Conservation (phyloP, 805 yeast species). For the Suhomyces prunicola region DNA sequence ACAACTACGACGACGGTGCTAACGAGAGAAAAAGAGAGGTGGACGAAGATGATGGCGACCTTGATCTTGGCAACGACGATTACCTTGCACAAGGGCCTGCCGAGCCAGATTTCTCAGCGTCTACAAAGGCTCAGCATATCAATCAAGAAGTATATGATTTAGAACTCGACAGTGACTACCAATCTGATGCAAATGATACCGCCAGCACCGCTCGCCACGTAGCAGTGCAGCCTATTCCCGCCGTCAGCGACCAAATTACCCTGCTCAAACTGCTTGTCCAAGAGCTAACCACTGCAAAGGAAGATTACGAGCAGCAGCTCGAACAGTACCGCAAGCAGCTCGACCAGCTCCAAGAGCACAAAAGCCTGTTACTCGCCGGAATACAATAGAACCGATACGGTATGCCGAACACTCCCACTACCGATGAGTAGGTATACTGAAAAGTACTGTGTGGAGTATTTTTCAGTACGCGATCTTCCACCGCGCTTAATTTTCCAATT, state of each 20-base stretch:
- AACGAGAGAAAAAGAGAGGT: neutral
- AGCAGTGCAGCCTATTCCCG: neutral
- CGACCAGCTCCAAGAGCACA: neutral
- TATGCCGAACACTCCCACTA: too few species aligned
- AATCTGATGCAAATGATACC: neutral
- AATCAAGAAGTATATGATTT: conserved; percentile 5
- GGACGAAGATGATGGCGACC: conserved; percentile 5
- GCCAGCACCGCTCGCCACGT: neutral
- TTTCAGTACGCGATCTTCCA: conserved; percentile 6
- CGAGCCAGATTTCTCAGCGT: neutral
- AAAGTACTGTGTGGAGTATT: neutral
- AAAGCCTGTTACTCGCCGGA: neutral
- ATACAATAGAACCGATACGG: neutral
- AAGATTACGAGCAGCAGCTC: neutral
- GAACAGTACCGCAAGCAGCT: neutral
- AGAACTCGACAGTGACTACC: conserved; percentile 4
- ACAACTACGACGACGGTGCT: conserved; percentile 12
- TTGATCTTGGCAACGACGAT: conserved; percentile 5
- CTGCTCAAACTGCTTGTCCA: neutral
- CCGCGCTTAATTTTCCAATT: conserved; percentile 13
- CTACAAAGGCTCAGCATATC: neutral
- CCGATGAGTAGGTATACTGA: neutral
- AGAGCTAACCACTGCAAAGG: neutral
- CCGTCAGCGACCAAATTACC: neutral
- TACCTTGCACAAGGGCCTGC: neutral